Evolutionary conservation across 306 rosid species (phyloP).

Genomic region (Pyrus communis): DNA sequence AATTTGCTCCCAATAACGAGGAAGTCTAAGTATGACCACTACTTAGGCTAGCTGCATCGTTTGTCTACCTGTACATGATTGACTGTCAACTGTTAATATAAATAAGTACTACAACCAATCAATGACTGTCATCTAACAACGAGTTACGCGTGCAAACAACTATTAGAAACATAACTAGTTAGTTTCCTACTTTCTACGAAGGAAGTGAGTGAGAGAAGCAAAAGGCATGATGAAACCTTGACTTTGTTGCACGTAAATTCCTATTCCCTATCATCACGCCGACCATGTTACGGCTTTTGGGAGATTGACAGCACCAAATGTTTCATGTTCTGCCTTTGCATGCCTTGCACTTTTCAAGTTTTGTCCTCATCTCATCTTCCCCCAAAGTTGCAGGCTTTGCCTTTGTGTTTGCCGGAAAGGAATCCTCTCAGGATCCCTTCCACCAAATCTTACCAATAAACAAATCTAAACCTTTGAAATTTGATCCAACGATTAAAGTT

Average conservation of each 20-base stretch:
- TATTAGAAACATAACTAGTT: too few species aligned
- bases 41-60: too few species aligned
- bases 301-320: slow-evolving; percentile 16
- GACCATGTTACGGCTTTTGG: slow-evolving; percentile 48
- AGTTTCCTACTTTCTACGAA: neutral
- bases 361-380: slow-evolving; percentile 23
- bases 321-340: neutral
- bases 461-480: fast-evolving
- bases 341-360: slow-evolving; percentile 22
- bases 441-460: too few species aligned
- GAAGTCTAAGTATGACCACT: neutral
- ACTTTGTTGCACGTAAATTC: slow-evolving; percentile 27
- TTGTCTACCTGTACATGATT: too few species aligned
- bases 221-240: slow-evolving; percentile 30
- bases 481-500: too few species aligned
- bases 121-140: too few species aligned
- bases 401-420: neutral
- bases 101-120: too few species aligned
- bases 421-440: fast-evolving
- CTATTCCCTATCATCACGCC: slow-evolving; percentile 38
- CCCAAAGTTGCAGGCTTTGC: slow-evolving; percentile 9
- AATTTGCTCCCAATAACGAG: neutral
- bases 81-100: too few species aligned
- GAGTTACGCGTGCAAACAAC: too few species aligned
- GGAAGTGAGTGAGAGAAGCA: neutral